Conservation (phyloP, 768 basidiomycete genomes). For the Leccinum disarticulatum region DNA sequence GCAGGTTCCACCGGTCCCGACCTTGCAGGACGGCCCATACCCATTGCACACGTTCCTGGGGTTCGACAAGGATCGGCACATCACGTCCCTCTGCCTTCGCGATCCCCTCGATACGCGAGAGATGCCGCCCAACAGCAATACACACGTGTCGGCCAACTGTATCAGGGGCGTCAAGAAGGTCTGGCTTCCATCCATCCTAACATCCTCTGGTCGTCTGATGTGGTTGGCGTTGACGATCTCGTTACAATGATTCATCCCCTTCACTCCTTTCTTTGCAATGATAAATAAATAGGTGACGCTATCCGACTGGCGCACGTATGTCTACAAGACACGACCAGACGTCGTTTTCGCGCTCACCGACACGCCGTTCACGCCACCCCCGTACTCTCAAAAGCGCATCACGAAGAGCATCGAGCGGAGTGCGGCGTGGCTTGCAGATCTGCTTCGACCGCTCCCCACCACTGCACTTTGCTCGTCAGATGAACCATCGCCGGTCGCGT, state of each 20-base stretch:
- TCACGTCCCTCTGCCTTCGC: slow-evolving; percentile 60
- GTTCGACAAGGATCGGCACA: slow-evolving; percentile 44
- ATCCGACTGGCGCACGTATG: slow-evolving; percentile 55
- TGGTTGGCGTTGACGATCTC: neutral
- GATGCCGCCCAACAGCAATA: slow-evolving; percentile 72
- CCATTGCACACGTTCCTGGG: slow-evolving; percentile 71
- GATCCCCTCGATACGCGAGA: slow-evolving; percentile 64
- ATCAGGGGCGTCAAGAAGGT: slow-evolving; percentile 75
- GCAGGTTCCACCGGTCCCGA: slow-evolving; percentile 64
- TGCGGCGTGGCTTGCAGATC: slow-evolving; percentile 56
- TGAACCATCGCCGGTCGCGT: neutral
- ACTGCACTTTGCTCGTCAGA: neutral
- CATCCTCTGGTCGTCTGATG: neutral
- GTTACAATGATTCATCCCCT: neutral
- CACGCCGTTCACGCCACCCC: slow-evolving; percentile 59
- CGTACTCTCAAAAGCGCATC: slow-evolving; percentile 75
- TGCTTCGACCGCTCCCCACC: slow-evolving; percentile 41
- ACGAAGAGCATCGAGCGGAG: slow-evolving; percentile 76
- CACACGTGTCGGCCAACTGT: slow-evolving; percentile 54
- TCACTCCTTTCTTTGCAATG: neutral
- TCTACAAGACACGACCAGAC: slow-evolving; percentile 59
- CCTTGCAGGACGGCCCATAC: slow-evolving; percentile 47
- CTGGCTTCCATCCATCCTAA: slow-evolving; percentile 13
- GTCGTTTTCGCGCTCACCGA: slow-evolving; percentile 71
- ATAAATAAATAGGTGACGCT: slow-evolving; percentile 46